Evolutionary conservation across 2,329 filamentous ascomycete genomes (phyloP), one percentile per base, ranked within the genome.

Genomic region (Didymella sp.): DNA sequence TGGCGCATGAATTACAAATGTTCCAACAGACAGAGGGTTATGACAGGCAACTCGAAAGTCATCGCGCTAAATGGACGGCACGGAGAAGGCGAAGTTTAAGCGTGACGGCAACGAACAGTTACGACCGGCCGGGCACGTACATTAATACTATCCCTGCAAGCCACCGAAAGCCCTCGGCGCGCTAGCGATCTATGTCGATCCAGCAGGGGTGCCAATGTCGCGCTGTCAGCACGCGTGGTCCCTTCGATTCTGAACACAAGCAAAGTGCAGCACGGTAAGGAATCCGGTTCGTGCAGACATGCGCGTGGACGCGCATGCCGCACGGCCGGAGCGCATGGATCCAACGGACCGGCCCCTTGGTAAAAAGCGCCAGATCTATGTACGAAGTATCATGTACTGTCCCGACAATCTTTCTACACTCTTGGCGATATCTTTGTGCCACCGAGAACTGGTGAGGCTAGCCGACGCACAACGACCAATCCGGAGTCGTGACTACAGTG

Each of bases 391-490:
- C 52, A 52, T 62, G 61, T 65, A 72, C 60, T 61, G 42, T 63
- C 64, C 66, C 66, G 64, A 70, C 66, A 63, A 58, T 48, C 56
- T 44, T 56, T 60, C 63, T 54, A 65, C 47, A 52, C 50, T 30
- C 72, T 74, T 75, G 72, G 71, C 72, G 70, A 73, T 75, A 73
- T 69, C 63, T 54, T 58, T 71, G 73, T 75, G 64, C 63, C 35
- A 73, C 71, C 58, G 63, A 62, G 62, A 61, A 58, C 63, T 61
- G 43, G 24, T 52, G 54, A 62, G 51, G 56, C 58, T 65, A 60
- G 66, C 59, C 57, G 62, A 56, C 58, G 58, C 63, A 58, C 58
- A 59, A 69, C 51, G 62, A 64, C 68, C 51, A 55, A 71, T 71
- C 47, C 51, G 66, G 69, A 40, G 46, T 44, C 41, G 59, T 66